Percentiles rank a stretch among this genome's conserved stretches.
These are phyloP conservation scores for Zelonia costaricensis DNA, from an alignment of 208 protist genomes.

Conservation along the genomic window DNA sequence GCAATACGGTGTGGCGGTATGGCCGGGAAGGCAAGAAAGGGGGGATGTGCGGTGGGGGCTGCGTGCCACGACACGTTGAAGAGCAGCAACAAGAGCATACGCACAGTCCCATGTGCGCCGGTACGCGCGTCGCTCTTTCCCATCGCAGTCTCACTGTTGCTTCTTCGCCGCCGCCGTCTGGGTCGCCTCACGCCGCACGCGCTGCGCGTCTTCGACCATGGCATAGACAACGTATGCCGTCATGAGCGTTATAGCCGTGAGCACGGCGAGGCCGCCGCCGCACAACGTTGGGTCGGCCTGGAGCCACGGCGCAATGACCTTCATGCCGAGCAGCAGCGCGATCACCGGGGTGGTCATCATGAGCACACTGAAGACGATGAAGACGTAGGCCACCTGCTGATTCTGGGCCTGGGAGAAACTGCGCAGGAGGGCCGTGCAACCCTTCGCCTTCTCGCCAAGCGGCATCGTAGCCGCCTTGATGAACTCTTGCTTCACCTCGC, in stretches of 20 bases:
- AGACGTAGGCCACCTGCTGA: conserved; percentile 39
- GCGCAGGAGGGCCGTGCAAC: conserved; percentile 37
- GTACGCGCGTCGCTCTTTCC: too few species aligned
- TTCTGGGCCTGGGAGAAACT: conserved; percentile 38
- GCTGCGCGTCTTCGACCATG: conserved; percentile 41
- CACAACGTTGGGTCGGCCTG: conserved; percentile 45
- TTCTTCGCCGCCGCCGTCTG: conserved; percentile 36
- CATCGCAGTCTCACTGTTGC: conserved; percentile 24
- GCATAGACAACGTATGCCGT: conserved; percentile 65
- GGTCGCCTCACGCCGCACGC: not conserved
- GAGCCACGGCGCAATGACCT: conserved; percentile 53
- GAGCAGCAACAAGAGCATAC: too few species aligned
- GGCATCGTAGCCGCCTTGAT: conserved; percentile 32
- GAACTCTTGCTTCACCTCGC: conserved; percentile 54
- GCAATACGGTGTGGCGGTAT: too few species aligned
- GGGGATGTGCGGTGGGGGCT: too few species aligned
- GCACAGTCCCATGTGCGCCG: too few species aligned
- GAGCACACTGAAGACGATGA: conserved; percentile 49
- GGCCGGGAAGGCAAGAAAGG: too few species aligned
- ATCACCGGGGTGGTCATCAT: conserved; percentile 79
- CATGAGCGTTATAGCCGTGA: conserved; percentile 48
- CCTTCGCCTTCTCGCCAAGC: conserved; percentile 57
- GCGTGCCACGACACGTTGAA: too few species aligned
- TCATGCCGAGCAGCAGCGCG: conserved; percentile 59
- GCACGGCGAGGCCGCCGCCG: conserved; percentile 66